Conservation (phyloP, 75 land plant genomes). For the Sequoiadendron giganteum region DNA sequence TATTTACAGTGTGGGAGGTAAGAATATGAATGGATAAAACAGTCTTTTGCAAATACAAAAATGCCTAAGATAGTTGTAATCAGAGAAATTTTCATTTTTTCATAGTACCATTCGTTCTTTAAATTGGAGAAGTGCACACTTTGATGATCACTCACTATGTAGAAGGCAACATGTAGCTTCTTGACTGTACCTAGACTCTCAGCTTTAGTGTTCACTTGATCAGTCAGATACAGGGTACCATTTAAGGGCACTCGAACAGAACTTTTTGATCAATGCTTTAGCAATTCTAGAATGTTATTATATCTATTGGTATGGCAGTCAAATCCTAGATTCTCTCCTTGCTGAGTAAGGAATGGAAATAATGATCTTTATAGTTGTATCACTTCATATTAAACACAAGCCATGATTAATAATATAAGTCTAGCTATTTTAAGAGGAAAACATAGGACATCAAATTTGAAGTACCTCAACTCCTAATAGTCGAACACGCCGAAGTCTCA, state of each 20-base stretch:
- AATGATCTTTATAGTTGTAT: not conserved
- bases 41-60: not conserved
- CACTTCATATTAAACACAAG: not conserved
- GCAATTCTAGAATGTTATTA: not conserved
- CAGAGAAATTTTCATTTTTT: not conserved
- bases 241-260: not conserved
- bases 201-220: not conserved
- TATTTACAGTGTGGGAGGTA: not conserved
- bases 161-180: not conserved
- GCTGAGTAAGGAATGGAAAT: not conserved
- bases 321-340: not conserved
- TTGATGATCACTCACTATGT: not conserved
- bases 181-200: not conserved
- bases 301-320: not conserved
- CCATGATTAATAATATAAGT: not conserved
- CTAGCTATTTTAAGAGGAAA: not conserved
- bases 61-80: not conserved
- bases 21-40: not conserved
- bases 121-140: not conserved
- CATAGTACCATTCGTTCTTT: not conserved
- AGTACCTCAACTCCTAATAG: conserved; percentile 83
- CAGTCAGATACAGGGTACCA: not conserved
- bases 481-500: conserved; percentile 76
- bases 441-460: not conserved
- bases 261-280: not conserved